phyloP scores from a whole-genome alignment of 768 basidiomycete species.

The Pholiota molesta region DNA sequence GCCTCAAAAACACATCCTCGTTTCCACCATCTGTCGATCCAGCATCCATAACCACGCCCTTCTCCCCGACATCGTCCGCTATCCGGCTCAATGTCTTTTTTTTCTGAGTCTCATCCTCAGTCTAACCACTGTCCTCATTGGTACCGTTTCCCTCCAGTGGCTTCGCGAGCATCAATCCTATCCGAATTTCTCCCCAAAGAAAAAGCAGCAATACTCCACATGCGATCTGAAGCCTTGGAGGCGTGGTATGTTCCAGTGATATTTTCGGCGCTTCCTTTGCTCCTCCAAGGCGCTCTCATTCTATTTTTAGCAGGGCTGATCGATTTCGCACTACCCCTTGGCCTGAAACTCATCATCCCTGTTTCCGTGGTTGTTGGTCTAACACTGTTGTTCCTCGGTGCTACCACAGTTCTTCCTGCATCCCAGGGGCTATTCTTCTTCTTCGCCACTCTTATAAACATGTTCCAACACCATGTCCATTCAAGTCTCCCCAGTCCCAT shows the following conservation, averaged over 20 bases:
- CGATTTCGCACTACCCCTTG: conserved; percentile 24
- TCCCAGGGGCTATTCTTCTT: conserved; percentile 15
- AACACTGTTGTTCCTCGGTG: conserved; percentile 18
- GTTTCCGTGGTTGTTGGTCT: conserved; percentile 23
- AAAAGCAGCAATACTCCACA: conserved; percentile 21
- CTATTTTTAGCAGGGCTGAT: conserved; percentile 31
- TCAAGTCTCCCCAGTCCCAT: conserved; percentile 1
- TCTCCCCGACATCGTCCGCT: background rate
- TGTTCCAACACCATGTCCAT: background rate
- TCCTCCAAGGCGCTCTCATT: conserved; percentile 30
- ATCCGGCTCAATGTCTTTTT: conserved; percentile 19
- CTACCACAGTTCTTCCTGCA: conserved; percentile 27
- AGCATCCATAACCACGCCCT: background rate
- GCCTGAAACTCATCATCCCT: conserved; percentile 20
- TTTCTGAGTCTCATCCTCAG: conserved; percentile 21
- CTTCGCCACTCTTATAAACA: background rate
- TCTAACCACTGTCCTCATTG: conserved; percentile 18
- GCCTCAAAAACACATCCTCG: background rate
- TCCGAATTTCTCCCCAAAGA: conserved; percentile 9
- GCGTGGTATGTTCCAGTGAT: conserved; percentile 29
- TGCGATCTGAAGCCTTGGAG: conserved; percentile 27
- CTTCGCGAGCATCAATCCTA: conserved; percentile 19
- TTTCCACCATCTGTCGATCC: background rate
- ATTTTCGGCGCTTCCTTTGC: conserved; percentile 27
- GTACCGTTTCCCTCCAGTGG: conserved; percentile 21